These are phyloP conservation scores for Zizania latifolia DNA, from an alignment of 176 grass and related monocot species.

Conservation along the genomic window DNA sequence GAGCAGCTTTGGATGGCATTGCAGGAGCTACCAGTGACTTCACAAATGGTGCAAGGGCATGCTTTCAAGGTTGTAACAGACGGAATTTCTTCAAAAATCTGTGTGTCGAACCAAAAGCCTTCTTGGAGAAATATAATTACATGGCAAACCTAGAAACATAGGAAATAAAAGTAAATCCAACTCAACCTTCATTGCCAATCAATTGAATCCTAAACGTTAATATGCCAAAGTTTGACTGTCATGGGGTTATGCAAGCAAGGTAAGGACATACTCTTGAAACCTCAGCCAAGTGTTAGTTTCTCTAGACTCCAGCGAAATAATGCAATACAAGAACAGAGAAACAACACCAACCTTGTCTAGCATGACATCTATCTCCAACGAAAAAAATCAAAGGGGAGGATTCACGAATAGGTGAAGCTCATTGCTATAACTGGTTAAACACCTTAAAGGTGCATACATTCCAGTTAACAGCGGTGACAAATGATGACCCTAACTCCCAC, in stretches of 20 bases:
- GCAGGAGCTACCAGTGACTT: constrained; percentile 42
- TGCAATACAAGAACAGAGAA: background rate
- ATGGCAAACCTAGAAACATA: constrained; percentile 69
- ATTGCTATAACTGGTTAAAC: background rate
- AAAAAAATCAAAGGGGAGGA: background rate
- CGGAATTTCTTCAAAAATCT: constrained; percentile 71
- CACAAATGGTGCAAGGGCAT: constrained; percentile 64
- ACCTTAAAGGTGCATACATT: background rate
- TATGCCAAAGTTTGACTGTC: background rate
- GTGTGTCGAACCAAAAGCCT: constrained; percentile 58
- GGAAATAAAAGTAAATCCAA: background rate
- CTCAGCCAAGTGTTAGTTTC: background rate
- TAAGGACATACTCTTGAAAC: no score
- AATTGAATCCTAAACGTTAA: constrained; percentile 1
- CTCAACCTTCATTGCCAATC: constrained; percentile 4
- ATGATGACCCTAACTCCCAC: background rate
- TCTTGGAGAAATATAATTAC: constrained; percentile 88
- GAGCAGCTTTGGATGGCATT: constrained; percentile 33
- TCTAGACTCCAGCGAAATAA: background rate
- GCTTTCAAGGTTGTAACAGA: constrained; percentile 75
- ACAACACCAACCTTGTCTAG: background rate
- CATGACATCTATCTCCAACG: background rate
- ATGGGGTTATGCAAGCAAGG: no score
- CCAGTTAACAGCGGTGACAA: background rate
- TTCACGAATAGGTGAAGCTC: background rate